Evolutionary conservation across 495 filamentous ascomycete species (phyloP).

Genomic region (Penicillium arizonense): DNA sequence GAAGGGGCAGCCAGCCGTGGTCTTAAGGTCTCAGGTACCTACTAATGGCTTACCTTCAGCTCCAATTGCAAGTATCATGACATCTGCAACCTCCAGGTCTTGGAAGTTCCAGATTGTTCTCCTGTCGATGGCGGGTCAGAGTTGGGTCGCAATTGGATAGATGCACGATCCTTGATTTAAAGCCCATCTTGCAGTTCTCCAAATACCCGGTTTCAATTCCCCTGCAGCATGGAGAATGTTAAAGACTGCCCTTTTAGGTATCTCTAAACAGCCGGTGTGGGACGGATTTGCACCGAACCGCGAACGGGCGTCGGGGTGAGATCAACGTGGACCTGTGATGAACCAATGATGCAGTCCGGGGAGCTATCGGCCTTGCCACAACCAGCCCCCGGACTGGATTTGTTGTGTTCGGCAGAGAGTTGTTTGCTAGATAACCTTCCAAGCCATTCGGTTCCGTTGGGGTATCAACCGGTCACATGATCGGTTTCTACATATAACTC

Average conservation of each 20-base stretch:
- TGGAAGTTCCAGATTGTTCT: too few species aligned
- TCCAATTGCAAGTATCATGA: too few species aligned
- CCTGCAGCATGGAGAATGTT: background rate
- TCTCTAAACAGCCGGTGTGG: background rate
- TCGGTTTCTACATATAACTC: slow-evolving; percentile 21
- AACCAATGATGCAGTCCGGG: background rate
- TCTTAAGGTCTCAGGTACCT: too few species aligned
- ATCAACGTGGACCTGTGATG: background rate
- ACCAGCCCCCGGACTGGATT: background rate
- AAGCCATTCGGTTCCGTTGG: slow-evolving; percentile 21
- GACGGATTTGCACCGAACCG: slow-evolving; percentile 4
- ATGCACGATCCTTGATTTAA: too few species aligned
- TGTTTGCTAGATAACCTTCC: slow-evolving; percentile 11
- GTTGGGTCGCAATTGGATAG: too few species aligned
- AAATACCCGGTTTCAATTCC: background rate
- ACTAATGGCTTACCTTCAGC: too few species aligned
- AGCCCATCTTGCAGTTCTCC: too few species aligned
- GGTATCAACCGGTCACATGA: slow-evolving; percentile 23
- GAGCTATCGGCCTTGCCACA: slow-evolving; percentile 9
- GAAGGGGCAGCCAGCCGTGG: too few species aligned
- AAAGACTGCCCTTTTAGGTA: slow-evolving; percentile 4
- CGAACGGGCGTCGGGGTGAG: background rate
- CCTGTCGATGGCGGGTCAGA: too few species aligned
- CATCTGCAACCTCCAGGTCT: too few species aligned
- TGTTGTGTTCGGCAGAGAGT: background rate